Conservation (phyloP, 1,139 yeast genomes). For the Zygoascus meyerae region DNA sequence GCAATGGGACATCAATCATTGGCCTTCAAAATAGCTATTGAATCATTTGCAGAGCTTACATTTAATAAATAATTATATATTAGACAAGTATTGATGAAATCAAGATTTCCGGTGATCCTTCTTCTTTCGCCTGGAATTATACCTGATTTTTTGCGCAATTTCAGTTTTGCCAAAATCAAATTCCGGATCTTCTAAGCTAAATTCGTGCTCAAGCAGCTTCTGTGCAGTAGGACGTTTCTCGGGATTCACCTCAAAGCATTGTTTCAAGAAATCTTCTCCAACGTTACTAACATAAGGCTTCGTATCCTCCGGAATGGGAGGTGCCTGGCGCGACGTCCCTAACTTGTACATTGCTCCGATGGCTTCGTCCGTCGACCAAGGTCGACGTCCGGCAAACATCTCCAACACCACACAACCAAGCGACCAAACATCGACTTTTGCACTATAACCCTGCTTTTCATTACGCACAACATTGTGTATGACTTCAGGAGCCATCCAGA, state of each 20-base stretch:
- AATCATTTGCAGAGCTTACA: no score
- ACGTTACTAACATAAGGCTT: constrained; percentile 51
- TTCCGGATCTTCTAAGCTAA: constrained; percentile 44
- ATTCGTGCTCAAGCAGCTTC: constrained; percentile 55
- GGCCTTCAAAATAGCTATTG: no score
- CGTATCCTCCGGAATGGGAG: constrained; percentile 92
- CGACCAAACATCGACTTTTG: constrained; percentile 72
- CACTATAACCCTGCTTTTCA: constrained; percentile 88
- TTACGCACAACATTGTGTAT: constrained; percentile 72
- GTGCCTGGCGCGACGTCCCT: constrained; percentile 75
- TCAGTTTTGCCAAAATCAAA: constrained; percentile 63
- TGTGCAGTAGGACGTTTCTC: constrained; percentile 83
- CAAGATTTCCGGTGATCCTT: no score
- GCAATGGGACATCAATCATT: no score
- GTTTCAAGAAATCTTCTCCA: constrained; percentile 66
- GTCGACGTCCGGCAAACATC: constrained; percentile 66
- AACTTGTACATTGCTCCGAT: constrained; percentile 49
- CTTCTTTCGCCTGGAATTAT: constrained; percentile 12
- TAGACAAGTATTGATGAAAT: background rate
- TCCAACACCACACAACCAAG: constrained; percentile 94
- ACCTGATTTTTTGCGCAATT: constrained; percentile 48
- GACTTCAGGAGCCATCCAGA: constrained; percentile 99
- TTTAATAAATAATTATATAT: constrained; percentile 5
- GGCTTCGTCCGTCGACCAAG: constrained; percentile 50
- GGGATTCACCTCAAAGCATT: constrained; percentile 77